Evolutionary conservation across 306 rosid species (phyloP).

Genomic region (Clitoria ternatea): DNA sequence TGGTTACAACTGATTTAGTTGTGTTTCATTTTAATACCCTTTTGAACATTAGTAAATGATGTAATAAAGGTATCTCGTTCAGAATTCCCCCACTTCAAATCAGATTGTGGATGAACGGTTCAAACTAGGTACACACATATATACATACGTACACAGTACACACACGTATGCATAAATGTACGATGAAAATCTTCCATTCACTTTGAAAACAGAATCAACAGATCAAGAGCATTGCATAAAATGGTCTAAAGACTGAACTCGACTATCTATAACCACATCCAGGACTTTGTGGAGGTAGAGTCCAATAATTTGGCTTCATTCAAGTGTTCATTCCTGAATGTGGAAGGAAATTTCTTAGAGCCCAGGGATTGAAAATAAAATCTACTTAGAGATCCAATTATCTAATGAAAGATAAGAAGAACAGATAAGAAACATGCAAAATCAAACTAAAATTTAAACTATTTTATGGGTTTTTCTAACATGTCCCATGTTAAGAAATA

Average conservation of each 20-base stretch:
- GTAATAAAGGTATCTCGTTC: not conserved
- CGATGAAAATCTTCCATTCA: not conserved
- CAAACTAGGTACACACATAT: no score
- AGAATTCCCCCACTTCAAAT: not conserved
- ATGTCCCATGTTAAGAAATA: no score
- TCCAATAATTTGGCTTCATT: not conserved
- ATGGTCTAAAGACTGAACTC: not conserved
- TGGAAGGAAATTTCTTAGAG: not conserved
- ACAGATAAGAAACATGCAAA: not conserved
- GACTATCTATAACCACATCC: no score
- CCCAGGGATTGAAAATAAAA: not conserved
- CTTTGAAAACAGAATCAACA: no score
- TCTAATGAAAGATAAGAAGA: not conserved
- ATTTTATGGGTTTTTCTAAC: no score
- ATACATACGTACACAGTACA: no score
- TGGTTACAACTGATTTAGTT: not conserved
- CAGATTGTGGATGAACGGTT: not conserved
- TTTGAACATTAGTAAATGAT: not conserved
- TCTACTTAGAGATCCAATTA: not conserved
- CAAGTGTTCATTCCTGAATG: not conserved
- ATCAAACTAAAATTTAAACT: not conserved
- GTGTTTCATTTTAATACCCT: not conserved
- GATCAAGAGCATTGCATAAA: not conserved
- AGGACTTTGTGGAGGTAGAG: no score
- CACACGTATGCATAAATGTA: no score